Evolutionary conservation across 768 basidiomycete species (phyloP).

Genomic region (Lactifluus piperatus): DNA sequence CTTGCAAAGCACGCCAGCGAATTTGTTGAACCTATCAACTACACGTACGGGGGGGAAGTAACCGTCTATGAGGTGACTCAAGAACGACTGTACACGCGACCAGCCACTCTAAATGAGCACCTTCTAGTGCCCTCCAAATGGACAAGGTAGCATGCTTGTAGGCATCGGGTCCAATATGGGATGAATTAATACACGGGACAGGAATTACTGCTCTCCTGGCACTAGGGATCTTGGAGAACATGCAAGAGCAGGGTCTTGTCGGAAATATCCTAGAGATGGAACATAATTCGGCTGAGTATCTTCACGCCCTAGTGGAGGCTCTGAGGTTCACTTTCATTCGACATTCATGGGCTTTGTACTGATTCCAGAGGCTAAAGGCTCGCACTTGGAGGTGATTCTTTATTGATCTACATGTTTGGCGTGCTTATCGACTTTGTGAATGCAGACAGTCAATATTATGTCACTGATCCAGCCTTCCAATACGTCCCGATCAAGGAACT

Average conservation of each 20-base stretch:
- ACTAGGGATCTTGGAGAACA: slow-evolving; percentile 82
- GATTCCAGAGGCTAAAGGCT: slow-evolving; percentile 25
- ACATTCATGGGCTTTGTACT: not conserved
- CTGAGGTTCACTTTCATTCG: slow-evolving; percentile 44
- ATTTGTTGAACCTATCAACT: slow-evolving; percentile 85
- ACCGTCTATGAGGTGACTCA: slow-evolving; percentile 78
- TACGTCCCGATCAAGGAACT: slow-evolving; percentile 75
- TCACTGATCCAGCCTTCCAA: slow-evolving; percentile 79
- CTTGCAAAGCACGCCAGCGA: slow-evolving; percentile 73
- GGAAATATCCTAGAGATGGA: slow-evolving; percentile 69
- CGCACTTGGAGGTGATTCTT: slow-evolving; percentile 58
- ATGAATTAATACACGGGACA: slow-evolving; percentile 21
- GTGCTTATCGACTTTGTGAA: not conserved
- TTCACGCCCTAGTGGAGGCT: slow-evolving; percentile 81
- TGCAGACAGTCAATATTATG: slow-evolving; percentile 78
- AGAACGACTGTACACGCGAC: not conserved
- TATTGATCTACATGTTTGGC: not conserved
- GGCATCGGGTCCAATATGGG: not conserved
- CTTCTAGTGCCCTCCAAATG: slow-evolving; percentile 80
- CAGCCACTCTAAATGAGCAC: not conserved
- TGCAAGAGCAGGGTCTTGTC: slow-evolving; percentile 66
- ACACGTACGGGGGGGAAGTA: slow-evolving; percentile 78
- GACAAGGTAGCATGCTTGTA: slow-evolving; percentile 52
- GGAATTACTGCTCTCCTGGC: slow-evolving; percentile 90
- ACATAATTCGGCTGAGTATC: slow-evolving; percentile 85